These are phyloP conservation scores for Aspergillus aculeatus DNA, from an alignment of 2,329 filamentous ascomycete species.

Conservation along the genomic window DNA sequence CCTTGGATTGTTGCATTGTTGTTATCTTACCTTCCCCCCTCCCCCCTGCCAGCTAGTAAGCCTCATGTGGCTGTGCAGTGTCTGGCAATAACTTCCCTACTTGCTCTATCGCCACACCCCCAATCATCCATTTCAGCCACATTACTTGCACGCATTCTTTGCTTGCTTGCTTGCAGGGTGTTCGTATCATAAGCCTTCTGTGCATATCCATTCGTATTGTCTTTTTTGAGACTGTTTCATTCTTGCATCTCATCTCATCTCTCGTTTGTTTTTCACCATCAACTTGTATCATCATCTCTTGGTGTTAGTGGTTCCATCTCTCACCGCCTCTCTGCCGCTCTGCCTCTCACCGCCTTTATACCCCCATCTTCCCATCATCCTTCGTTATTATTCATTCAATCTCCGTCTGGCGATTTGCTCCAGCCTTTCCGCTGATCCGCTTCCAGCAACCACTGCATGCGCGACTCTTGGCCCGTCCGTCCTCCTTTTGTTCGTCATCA, in stretches of 20 bases:
- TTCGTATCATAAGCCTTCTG: background rate
- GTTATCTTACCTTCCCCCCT: background rate
- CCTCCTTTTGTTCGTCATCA: constrained; percentile 22
- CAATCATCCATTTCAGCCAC: background rate
- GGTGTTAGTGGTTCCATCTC: background rate
- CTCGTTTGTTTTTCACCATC: background rate
- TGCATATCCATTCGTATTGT: background rate
- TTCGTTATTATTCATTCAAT: constrained; percentile 1
- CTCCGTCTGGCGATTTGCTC: constrained; percentile 27
- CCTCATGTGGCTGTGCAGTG: constrained; percentile 21
- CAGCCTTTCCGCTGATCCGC: constrained; percentile 31
- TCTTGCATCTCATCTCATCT: background rate
- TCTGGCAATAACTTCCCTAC: background rate
- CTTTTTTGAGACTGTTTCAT: background rate
- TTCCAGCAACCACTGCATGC: constrained; percentile 32
- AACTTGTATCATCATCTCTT: background rate
- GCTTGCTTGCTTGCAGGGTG: background rate
- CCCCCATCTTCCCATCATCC: constrained; percentile 20
- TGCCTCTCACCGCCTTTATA: constrained; percentile 18
- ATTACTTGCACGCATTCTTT: background rate
- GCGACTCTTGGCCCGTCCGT: constrained; percentile 24
- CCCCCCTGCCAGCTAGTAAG: constrained; percentile 2
- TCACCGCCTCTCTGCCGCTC: constrained; percentile 20
- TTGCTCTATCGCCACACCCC: constrained; percentile 15
- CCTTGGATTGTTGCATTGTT: constrained; percentile 12